A percentile compares a stretch with the other conserved stretches of the same genome.
These are phyloP conservation scores for Clavariopsis aquatica DNA, from an alignment of 495 filamentous ascomycete species.

Conservation along the genomic window DNA sequence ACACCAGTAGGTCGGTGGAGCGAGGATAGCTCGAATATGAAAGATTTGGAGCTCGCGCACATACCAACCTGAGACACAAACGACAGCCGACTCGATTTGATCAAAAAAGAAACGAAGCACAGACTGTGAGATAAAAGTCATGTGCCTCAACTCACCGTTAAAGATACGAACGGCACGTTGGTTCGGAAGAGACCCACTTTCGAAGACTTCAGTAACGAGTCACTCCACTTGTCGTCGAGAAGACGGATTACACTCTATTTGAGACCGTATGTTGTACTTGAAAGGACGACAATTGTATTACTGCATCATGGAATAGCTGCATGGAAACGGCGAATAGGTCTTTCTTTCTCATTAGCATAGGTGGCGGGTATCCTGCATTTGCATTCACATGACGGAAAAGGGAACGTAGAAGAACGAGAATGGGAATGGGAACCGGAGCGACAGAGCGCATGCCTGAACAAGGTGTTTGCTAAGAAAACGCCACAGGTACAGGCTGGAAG, in stretches of 20 bases:
- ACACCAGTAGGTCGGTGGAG: conserved; percentile 32
- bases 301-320: not conserved
- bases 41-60: conserved; percentile 30
- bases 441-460: no score
- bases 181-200: no score
- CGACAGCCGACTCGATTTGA: not conserved
- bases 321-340: not conserved
- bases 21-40: conserved; percentile 30
- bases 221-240: not conserved
- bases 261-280: not conserved
- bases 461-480: no score
- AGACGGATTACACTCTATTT: not conserved
- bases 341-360: not conserved
- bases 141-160: no score
- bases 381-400: not conserved
- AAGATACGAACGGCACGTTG: no score
- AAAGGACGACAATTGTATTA: not conserved
- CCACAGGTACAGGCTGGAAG: no score
- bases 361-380: not conserved
- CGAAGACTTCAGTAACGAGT: no score
- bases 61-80: conserved; percentile 21
- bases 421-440: no score
- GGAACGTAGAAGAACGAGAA: no score
- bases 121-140: no score
- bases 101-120: not conserved